Percentiles rank a stretch among this genome's conserved stretches.
phyloP scores from a whole-genome alignment of 2,329 filamentous ascomycete species.

The Trichoderma sp. region DNA sequence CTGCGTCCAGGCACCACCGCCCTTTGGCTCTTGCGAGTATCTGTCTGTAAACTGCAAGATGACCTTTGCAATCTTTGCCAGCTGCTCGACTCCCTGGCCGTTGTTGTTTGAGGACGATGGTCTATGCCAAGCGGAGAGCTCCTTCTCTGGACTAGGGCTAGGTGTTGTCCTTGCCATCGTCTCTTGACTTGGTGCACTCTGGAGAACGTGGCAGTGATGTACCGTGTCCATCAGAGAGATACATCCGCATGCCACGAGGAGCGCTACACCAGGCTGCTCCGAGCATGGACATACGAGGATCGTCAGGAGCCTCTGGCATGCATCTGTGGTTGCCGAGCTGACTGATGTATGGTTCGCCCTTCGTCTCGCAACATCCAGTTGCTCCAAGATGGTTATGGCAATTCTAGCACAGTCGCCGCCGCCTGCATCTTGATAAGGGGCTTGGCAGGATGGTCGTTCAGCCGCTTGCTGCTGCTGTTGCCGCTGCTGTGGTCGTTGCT shows the following conservation, averaged over 20 bases:
- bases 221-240: constrained; percentile 2
- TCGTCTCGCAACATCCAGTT: background rate
- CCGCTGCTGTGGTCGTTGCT: background rate
- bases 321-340: constrained; percentile 1
- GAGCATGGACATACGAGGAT: background rate
- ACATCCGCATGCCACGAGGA: background rate
- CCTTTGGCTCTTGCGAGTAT: constrained; percentile 11
- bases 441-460: background rate
- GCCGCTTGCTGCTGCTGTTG: background rate
- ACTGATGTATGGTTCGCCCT: background rate
- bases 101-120: constrained; percentile 1
- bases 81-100: background rate
- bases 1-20: constrained; percentile 12
- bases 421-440: background rate
- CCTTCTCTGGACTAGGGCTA: background rate
- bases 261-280: background rate
- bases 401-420: background rate
- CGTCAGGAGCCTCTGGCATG: background rate
- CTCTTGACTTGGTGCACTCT: background rate
- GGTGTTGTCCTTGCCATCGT: background rate
- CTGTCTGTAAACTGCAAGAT: constrained; percentile 22
- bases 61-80: constrained; percentile 19
- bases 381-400: background rate
- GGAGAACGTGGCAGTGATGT: background rate
- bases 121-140: background rate